Base-by-base conservation (phyloP, 805 yeast genomes). In the Lipomyces spencermartinsiae region DNA sequence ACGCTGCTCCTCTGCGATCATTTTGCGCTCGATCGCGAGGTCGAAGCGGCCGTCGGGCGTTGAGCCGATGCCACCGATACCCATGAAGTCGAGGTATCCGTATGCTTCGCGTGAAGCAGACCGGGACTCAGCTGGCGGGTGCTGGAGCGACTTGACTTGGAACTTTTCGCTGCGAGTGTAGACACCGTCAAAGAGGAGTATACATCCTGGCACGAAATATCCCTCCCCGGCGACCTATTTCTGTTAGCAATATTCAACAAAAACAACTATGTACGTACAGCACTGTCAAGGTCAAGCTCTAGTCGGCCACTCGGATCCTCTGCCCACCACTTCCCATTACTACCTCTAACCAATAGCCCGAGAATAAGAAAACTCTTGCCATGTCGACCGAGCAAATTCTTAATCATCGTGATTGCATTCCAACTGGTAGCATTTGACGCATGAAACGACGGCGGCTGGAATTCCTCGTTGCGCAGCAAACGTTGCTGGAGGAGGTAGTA, bases 111-210 rank as follows among this genome's bases (percentile, higher is more conserved):
- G 75, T 0, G 96, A 83, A 0, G 75, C 78, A 8, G 84, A 87
- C 67, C 98, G 82, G 70, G 85, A 82, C 76, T 95, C 99, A 2
- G 92, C 89, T 0, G 95, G 93, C 2, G 99, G 98, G 68, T 92
- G 97, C 2, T 90, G 89, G 61, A 95, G 83, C 4, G 89, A 84
- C 35, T 90, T 84, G 0, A 90, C 96, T 71, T 89, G 87, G 75
- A 95, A 93, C 59, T 84, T 87, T 34, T 82, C 83, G 55, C 74
- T 74, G 12, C 76, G 76, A 1, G 88, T 87, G 76, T 92, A 92
- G 19, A 91, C 86, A 19, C 99, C 99, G 75, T 92, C 97, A 62
- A 90, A 89, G 1, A 94, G 79, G 0, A 92, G 86, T 73, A 89
- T 87, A 81, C 89, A 87, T 1, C 99, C 98, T 0, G 86, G 83